These are phyloP conservation scores for Cystodermella granulosa DNA, from an alignment of 1,284 basidiomycete genomes.

Conservation along the genomic window DNA sequence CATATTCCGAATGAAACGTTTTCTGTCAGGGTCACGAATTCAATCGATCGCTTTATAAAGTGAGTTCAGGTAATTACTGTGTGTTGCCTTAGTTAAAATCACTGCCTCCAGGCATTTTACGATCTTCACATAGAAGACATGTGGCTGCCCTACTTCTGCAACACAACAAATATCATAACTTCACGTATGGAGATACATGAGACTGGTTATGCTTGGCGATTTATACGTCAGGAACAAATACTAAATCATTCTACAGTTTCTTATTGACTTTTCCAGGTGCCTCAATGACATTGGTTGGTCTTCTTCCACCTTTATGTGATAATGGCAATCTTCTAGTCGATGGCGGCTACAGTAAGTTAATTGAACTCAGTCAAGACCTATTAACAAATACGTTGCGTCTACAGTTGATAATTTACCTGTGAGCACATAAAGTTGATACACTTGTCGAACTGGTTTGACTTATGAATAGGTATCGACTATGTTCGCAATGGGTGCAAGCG, in stretches of 20 bases:
- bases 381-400: conserved; percentile 8
- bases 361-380: conserved; percentile 7
- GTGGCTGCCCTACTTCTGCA: conserved; percentile 99
- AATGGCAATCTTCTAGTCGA: conserved; percentile 93
- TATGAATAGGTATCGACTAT: conserved; percentile 73
- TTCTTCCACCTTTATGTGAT: conserved; percentile 92
- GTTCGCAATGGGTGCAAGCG: conserved; percentile 85
- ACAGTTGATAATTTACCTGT: conserved; percentile 89
- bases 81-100: conserved; percentile 3
- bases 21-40: conserved; percentile 80
- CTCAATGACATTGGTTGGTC: conserved; percentile 95
- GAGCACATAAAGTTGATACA: conserved; percentile 20
- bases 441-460: conserved; percentile 4
- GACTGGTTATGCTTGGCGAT: conserved; percentile 91
- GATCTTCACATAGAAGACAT: conserved; percentile 96
- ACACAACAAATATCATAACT: conserved; percentile 97
- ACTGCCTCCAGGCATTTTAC: conserved; percentile 64
- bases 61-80: conserved; percentile 25
- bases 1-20: conserved; percentile 3
- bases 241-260: neutral
- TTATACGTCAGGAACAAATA: conserved; percentile 75
- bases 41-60: conserved; percentile 80
- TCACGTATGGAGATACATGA: conserved; percentile 97
- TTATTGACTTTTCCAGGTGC: conserved; percentile 53
- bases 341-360: conserved; percentile 77